Evolutionary conservation across 164 flowering plant genomes (phyloP), one percentile per base, ranked within the genome.

Genomic region (Tetracentron sinense): DNA sequence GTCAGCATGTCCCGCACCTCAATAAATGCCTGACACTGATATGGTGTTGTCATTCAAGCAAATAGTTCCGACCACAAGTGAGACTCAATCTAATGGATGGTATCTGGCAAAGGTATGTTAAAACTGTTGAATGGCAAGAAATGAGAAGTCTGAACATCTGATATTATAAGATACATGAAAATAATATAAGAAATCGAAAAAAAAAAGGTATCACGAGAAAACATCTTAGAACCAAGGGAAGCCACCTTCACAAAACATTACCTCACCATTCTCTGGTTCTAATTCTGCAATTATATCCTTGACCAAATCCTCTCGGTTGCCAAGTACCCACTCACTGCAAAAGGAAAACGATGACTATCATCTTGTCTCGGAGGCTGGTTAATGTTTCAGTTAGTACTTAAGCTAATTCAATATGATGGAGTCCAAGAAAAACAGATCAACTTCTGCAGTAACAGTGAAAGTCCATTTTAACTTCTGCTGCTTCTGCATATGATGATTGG

Each of bases 311-410:
- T 94, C 98, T 29, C 92, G 87, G 71, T 91, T 89, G 38, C 98
- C 98, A 65, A 91, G 83, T 57, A 94, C 96, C 98, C 96, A 94
- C 73, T 94, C 97, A 77, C 97, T 94, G 89, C 70, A 72, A 58
- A 74, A 48, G 28, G 17, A 17, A 20, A 65, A 56, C 51, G 12
- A 7, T 46, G 21, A 19, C 10, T 48, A 50, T 14, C 48, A 10
- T 7, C 20, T 5, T 7, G 8, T 14, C 50, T 61, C 17, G 21
- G 15, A 26, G 29, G 55, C 17, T 52, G 29, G 8, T 52, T 28
- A 22, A 56, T 53, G 20, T 4, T 33, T 8, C 44, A 12, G 1
- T 38, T 38, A 38, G 14, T 38, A 38, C 44, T 38, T 33, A 4
- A 38, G 5, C n/a, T n/a, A n/a, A n/a, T n/a, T n/a, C n/a, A n/a